Evolutionary conservation across 2,329 filamentous ascomycete genomes (phyloP).

Genomic region (Calonectria montana): DNA sequence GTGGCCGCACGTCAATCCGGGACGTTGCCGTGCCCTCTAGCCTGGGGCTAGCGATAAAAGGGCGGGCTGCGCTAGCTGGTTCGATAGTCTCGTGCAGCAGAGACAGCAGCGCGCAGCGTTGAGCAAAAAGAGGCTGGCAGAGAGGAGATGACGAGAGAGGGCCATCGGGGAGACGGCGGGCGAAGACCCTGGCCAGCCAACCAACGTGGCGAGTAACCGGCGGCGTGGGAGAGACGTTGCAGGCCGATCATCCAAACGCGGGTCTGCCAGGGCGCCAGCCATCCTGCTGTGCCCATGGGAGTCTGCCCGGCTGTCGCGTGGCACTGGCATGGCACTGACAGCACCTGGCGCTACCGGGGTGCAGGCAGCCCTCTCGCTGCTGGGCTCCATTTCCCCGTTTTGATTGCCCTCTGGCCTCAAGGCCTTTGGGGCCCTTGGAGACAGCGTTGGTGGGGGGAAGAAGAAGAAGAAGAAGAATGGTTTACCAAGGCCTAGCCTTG

Average conservation of each 20-base stretch:
- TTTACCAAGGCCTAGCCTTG: background rate
- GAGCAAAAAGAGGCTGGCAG: background rate
- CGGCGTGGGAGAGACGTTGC: conserved; percentile 8
- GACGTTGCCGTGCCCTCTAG: conserved; percentile 9
- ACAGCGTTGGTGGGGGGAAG: conserved; percentile 6
- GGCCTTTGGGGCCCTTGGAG: background rate
- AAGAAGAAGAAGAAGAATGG: background rate
- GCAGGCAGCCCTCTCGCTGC: conserved; percentile 8
- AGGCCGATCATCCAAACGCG: conserved; percentile 2
- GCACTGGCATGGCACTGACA: conserved; percentile 41
- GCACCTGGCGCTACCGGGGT: conserved; percentile 13
- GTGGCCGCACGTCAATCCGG: conserved; percentile 10
- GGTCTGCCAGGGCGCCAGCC: conserved; percentile 1
- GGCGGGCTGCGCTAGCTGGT: conserved; percentile 10
- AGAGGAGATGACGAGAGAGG: background rate
- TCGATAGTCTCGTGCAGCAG: conserved; percentile 10
- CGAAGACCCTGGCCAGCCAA: background rate
- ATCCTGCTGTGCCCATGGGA: background rate
- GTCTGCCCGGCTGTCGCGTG: conserved; percentile 35
- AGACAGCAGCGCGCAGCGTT: background rate
- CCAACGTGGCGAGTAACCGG: background rate
- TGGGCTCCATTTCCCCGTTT: background rate
- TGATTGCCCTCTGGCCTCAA: conserved; percentile 2
- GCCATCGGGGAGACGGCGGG: background rate
- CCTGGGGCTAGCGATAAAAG: conserved; percentile 3